These are phyloP conservation scores for Xylaria palmicola DNA, from an alignment of 495 filamentous ascomycete species.

Conservation along the genomic window DNA sequence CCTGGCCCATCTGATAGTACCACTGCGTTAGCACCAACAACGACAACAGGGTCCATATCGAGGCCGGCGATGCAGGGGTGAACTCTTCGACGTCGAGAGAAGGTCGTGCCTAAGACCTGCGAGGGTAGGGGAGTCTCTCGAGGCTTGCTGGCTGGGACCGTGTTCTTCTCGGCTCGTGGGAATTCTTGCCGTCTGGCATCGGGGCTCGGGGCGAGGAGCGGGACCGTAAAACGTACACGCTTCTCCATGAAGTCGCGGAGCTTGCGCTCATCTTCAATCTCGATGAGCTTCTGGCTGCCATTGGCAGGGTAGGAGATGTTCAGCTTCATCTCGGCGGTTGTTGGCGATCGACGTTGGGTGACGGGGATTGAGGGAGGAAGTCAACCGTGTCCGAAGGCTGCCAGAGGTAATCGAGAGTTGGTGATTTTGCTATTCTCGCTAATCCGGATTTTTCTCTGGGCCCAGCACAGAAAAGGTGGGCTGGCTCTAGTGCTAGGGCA, in stretches of 20 bases:
- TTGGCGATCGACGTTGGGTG: constrained; percentile 27
- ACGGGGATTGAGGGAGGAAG: constrained; percentile 27
- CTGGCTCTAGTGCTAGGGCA: constrained; percentile 26
- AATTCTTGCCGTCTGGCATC: constrained; percentile 1
- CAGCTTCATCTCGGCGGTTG: constrained; percentile 71
- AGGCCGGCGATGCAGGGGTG: background rate
- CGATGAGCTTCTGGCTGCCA: constrained; percentile 98
- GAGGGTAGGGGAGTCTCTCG: background rate
- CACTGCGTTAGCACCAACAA: constrained; percentile 34
- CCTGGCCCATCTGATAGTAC: constrained; percentile 77
- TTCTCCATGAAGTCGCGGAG: constrained; percentile 59
- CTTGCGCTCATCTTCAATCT: constrained; percentile 95
- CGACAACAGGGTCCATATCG: constrained; percentile 6
- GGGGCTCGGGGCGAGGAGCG: background rate
- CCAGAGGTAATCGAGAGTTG: constrained; percentile 21
- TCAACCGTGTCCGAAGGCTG: constrained; percentile 23
- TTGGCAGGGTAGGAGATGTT: constrained; percentile 98
- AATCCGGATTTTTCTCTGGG: constrained; percentile 30
- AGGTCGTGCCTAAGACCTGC: background rate
- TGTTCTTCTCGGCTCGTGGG: constrained; percentile 2
- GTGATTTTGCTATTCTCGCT: constrained; percentile 30
- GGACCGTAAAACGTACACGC: constrained; percentile 27
- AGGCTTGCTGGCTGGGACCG: background rate
- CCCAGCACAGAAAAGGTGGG: constrained; percentile 25
- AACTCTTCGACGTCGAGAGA: background rate